Evolutionary conservation across 2,329 filamentous ascomycete species (phyloP).

Genomic region (Chrysoporthe cubensis): DNA sequence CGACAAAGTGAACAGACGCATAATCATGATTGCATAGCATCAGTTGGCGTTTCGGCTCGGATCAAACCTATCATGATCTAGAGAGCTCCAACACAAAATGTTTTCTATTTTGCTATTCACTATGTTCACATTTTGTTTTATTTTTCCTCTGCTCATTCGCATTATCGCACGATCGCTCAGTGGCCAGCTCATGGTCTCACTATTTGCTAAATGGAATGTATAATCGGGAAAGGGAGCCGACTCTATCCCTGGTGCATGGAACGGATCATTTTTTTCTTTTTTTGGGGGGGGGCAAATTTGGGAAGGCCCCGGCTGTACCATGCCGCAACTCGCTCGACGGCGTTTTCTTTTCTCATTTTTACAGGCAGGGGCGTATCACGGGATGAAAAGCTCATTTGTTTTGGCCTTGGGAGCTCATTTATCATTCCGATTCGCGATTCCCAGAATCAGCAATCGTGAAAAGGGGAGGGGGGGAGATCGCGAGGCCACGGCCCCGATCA

Average conservation of each 20-base stretch:
- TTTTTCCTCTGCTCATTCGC: neutral
- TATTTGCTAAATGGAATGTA: conserved; percentile 40
- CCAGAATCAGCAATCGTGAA: conserved; percentile 5
- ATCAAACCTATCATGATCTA: conserved; percentile 1
- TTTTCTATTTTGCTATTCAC: conserved; percentile 23
- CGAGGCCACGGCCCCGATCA: conserved; percentile 8
- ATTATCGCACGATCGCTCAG: conserved; percentile 26
- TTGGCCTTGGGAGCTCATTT: conserved; percentile 4
- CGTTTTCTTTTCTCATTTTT: neutral
- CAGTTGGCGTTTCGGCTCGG: conserved; percentile 19
- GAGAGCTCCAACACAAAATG: neutral
- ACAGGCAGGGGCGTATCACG: conserved; percentile 17
- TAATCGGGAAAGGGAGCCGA: conserved; percentile 35
- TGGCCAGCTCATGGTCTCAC: conserved; percentile 16
- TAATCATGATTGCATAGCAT: conserved; percentile 21
- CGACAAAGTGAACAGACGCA: conserved; percentile 16
- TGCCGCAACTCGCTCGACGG: conserved; percentile 16
- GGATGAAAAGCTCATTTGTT: conserved; percentile 10
- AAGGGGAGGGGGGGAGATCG: conserved; percentile 4
- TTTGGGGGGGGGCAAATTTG: neutral
- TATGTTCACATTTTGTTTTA: conserved; percentile 22
- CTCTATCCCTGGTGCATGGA: conserved; percentile 26
- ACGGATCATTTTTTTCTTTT: neutral
- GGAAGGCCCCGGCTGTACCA: conserved; percentile 17
- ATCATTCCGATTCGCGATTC: conserved; percentile 20